Conservation (phyloP, 2,329 filamentous ascomycete species). For the Pseudogymnoascus sp. region DNA sequence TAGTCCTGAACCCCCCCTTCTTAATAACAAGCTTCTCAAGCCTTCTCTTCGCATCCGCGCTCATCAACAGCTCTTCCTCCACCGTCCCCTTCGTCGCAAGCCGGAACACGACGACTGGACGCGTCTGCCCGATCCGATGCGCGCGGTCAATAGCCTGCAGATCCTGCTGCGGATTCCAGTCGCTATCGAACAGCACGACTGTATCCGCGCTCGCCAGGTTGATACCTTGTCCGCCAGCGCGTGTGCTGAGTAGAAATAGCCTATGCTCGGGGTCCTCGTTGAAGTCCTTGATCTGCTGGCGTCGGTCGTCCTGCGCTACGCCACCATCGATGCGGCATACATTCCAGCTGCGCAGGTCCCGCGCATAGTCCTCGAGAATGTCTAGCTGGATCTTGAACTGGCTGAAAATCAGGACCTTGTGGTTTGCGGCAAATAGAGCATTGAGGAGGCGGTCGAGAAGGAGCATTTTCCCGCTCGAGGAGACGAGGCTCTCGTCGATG, state of each 20-base stretch:
- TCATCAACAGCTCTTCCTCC: conserved; percentile 77
- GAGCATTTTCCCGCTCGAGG: conserved; percentile 90
- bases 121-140: conserved; percentile 87
- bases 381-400: conserved; percentile 95
- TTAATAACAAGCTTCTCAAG: conserved; percentile 93
- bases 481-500: conserved; percentile 75
- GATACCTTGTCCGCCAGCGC: conserved; percentile 91
- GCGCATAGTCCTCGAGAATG: conserved; percentile 79
- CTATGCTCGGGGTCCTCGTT: conserved; percentile 58
- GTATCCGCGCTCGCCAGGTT: conserved; percentile 89
- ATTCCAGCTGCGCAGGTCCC: conserved; percentile 67
- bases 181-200: conserved; percentile 79
- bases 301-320: conserved; percentile 65
- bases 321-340: conserved; percentile 86
- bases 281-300: conserved; percentile 64
- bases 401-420: conserved; percentile 93
- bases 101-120: conserved; percentile 86
- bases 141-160: conserved; percentile 92
- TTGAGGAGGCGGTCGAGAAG: conserved; percentile 81
- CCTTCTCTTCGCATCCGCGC: conserved; percentile 82
- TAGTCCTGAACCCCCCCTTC: conserved; percentile 74
- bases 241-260: conserved; percentile 80
- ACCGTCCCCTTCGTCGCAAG: conserved; percentile 90
- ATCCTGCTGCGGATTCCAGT: conserved; percentile 97
- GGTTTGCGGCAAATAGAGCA: conserved; percentile 60